A percentile compares a stretch with the other conserved stretches of the same genome.
phyloP scores from a whole-genome alignment of 2,329 filamentous ascomycete species.

The Penicillium sp. region DNA sequence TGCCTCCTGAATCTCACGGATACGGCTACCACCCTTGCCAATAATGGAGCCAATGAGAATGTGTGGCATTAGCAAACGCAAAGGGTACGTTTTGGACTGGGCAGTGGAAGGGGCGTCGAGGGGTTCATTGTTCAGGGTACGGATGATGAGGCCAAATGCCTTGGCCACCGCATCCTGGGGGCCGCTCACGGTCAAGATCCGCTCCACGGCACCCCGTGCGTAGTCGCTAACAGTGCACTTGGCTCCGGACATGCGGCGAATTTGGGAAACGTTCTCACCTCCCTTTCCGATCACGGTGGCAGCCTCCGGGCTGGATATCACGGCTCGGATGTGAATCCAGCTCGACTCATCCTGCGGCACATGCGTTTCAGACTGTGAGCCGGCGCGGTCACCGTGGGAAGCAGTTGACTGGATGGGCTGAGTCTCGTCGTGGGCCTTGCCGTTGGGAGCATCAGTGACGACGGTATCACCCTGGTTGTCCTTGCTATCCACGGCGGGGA shows the following conservation, averaged over 20 bases:
- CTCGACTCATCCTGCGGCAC: conserved; percentile 78
- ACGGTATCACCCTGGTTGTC: conserved; percentile 61
- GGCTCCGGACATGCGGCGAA: conserved; percentile 87
- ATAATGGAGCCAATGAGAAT: conserved; percentile 98
- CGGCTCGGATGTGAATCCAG: conserved; percentile 95
- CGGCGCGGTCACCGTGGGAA: conserved; percentile 50
- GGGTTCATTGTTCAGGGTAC: conserved; percentile 95
- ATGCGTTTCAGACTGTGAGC: conserved; percentile 38
- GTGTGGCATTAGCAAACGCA: conserved; percentile 90
- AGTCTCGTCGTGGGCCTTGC: conserved; percentile 51
- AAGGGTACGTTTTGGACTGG: conserved; percentile 94
- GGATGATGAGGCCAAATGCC: conserved; percentile 96
- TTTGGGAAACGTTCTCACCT: conserved; percentile 96
- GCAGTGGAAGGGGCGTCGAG: conserved; percentile 81
- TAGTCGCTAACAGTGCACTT: conserved; percentile 99
- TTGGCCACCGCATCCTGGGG: conserved; percentile 95
- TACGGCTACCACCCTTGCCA: conserved; percentile 90
- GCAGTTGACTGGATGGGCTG: conserved; percentile 58
- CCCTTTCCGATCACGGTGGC: conserved; percentile 98
- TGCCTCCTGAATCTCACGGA: conserved; percentile 96
- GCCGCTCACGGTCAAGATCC: conserved; percentile 94
- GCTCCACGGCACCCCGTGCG: conserved; percentile 91
- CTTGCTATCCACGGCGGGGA: conserved; percentile 18
- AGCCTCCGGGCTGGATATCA: conserved; percentile 95
- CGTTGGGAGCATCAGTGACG: conserved; percentile 59